Evolutionary conservation across 257 asterid species (phyloP).

Genomic region (Jacaranda copaia): DNA sequence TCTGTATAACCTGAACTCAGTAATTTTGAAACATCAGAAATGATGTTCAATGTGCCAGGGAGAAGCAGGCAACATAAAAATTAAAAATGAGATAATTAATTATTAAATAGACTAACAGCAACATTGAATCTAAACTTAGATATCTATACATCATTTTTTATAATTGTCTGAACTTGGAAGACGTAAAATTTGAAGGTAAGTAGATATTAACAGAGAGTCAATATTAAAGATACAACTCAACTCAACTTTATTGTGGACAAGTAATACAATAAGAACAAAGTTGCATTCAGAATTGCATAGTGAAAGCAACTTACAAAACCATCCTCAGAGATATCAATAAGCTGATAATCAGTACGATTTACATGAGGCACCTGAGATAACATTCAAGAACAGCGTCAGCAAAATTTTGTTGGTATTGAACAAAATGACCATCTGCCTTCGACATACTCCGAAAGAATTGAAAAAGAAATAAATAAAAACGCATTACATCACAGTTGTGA

Average conservation of each 20-base stretch:
- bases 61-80: too few relatives aligned
- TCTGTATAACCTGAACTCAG: too few relatives aligned
- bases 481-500: conserved; percentile 51
- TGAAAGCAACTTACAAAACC: conserved; percentile 44
- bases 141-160: too few relatives aligned
- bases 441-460: not conserved
- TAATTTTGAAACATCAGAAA: too few relatives aligned
- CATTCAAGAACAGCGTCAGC: not conserved
- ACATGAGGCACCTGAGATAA: conserved; percentile 51
- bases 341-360: conserved; percentile 52
- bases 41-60: too few relatives aligned
- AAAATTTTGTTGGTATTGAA: not conserved
- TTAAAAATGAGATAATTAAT: too few relatives aligned
- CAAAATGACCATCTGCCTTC: not conserved
- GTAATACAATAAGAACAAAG: not conserved
- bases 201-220: not conserved
- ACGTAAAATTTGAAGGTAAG: too few relatives aligned
- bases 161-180: too few relatives aligned
- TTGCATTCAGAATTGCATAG: not conserved
- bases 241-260: not conserved
- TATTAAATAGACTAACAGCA: too few relatives aligned
- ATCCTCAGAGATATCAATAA: conserved; percentile 50
- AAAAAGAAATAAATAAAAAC: not conserved
- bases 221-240: not conserved
- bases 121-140: too few relatives aligned